Percentiles rank a stretch among this genome's conserved stretches.
phyloP scores from a whole-genome alignment of 2,329 filamentous ascomycete genomes.

The Esteya vermicola region DNA sequence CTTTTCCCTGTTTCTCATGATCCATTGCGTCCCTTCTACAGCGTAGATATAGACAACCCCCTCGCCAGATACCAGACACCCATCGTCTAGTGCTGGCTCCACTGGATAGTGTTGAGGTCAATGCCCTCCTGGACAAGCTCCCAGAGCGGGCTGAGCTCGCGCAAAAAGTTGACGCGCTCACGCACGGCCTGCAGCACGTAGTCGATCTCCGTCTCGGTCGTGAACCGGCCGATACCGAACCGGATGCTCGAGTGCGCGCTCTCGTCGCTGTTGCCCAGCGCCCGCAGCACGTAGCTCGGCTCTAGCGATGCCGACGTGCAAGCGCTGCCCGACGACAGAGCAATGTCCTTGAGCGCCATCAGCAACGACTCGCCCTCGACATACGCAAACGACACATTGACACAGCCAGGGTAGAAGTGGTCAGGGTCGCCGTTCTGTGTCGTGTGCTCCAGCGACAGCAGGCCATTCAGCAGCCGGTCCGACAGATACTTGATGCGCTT shows the following conservation, averaged over 20 bases:
- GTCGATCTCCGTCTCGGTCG: slow-evolving; percentile 87
- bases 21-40: no score
- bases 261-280: slow-evolving; percentile 91
- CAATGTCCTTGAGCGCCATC: slow-evolving; percentile 98
- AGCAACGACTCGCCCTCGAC: slow-evolving; percentile 95
- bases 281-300: slow-evolving; percentile 88
- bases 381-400: slow-evolving; percentile 97
- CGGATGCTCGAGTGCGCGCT: slow-evolving; percentile 95
- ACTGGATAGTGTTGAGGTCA: slow-evolving; percentile 91
- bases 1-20: no score
- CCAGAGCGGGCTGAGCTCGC: slow-evolving; percentile 92
- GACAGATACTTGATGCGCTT: slow-evolving; percentile 74
- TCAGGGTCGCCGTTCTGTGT: slow-evolving; percentile 73
- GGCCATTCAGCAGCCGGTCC: slow-evolving; percentile 66
- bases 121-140: slow-evolving; percentile 95
- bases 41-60: no score
- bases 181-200: slow-evolving; percentile 91
- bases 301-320: slow-evolving; percentile 95
- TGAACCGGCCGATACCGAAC: slow-evolving; percentile 95
- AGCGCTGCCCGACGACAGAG: slow-evolving; percentile 87
- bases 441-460: slow-evolving; percentile 84
- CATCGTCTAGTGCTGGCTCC: slow-evolving; percentile 86
- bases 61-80: no score
- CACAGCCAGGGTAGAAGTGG: slow-evolving; percentile 86
- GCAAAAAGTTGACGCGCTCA: slow-evolving; percentile 80